Conservation (phyloP, 1,139 yeast genomes). For the Groenewaldozyma auringiensis region DNA sequence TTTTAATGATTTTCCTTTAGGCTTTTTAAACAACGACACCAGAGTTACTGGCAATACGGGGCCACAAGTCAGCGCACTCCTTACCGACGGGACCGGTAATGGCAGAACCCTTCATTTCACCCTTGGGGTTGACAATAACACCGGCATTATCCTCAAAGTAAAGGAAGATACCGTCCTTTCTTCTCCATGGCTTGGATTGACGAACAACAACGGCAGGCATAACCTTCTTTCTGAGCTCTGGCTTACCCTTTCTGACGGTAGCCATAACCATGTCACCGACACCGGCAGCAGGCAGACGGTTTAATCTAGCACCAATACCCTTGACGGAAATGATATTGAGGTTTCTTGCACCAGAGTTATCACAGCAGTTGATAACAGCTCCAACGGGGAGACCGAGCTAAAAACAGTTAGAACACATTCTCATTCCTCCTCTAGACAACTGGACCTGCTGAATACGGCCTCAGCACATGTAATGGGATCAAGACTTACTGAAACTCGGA, state of each 20-base stretch:
- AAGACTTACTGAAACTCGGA: slow-evolving; percentile 93
- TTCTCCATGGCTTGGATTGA: slow-evolving; percentile 99
- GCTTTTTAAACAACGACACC: slow-evolving; percentile 93
- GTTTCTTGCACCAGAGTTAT: slow-evolving; percentile 99
- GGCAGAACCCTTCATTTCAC: slow-evolving; percentile 99
- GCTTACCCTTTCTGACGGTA: slow-evolving; percentile 99
- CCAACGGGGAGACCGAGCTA: slow-evolving; percentile 99
- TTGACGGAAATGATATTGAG: slow-evolving; percentile 97
- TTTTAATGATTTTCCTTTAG: too few relatives aligned
- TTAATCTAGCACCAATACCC: slow-evolving; percentile 99
- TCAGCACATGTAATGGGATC: background rate
- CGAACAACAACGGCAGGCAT: slow-evolving; percentile 99
- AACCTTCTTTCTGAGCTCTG: slow-evolving; percentile 99
- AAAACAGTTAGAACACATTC: slow-evolving; percentile 12
- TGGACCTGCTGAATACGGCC: background rate
- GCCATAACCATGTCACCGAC: slow-evolving; percentile 99
- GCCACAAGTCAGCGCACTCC: slow-evolving; percentile 99
- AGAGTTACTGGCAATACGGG: slow-evolving; percentile 99
- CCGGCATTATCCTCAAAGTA: slow-evolving; percentile 99
- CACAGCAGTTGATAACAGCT: slow-evolving; percentile 99
- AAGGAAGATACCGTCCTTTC: slow-evolving; percentile 99
- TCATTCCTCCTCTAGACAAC: slow-evolving; percentile 3
- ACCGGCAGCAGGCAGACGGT: slow-evolving; percentile 99
- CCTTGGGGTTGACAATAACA: slow-evolving; percentile 99
- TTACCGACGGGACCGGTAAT: slow-evolving; percentile 99